Percentiles rank a stretch among this genome's conserved stretches.
phyloP scores from a whole-genome alignment of 768 basidiomycete species.

The Inosperma sp. region DNA sequence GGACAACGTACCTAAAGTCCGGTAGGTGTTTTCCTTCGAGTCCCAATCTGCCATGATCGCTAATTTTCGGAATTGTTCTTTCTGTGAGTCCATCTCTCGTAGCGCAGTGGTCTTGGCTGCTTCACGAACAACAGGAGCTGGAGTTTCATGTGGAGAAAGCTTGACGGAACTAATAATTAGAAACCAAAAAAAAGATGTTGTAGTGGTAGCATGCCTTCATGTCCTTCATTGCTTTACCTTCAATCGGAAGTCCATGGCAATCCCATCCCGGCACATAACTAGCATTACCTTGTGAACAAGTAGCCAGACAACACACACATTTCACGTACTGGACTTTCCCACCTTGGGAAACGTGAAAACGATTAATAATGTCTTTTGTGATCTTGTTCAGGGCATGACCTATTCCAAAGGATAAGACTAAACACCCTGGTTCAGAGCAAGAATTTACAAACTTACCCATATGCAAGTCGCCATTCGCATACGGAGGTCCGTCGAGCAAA shows the following conservation, averaged over 20 bases:
- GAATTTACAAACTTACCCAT: constrained; percentile 58
- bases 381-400: constrained; percentile 97
- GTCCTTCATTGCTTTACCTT: constrained; percentile 84
- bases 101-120: constrained; percentile 71
- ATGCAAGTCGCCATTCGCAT: constrained; percentile 94
- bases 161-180: constrained; percentile 25
- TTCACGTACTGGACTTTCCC: constrained; percentile 69
- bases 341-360: constrained; percentile 78
- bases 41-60: constrained; percentile 94
- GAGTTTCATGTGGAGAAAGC: constrained; percentile 54
- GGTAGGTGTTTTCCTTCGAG: constrained; percentile 58
- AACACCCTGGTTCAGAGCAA: neutral
- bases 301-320: neutral
- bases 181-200: neutral
- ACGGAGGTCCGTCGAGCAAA: constrained; percentile 94
- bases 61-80: constrained; percentile 70
- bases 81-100: constrained; percentile 71
- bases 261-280: constrained; percentile 98
- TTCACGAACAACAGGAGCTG: constrained; percentile 56
- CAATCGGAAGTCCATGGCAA: constrained; percentile 96
- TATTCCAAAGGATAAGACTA: constrained; percentile 28
- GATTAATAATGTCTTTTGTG: constrained; percentile 91
- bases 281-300: constrained; percentile 8
- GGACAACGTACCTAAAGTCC: constrained; percentile 67
- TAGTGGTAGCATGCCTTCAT: constrained; percentile 49